These are phyloP conservation scores for Dendryphion nanum DNA, from an alignment of 2,329 filamentous ascomycete species.

Conservation along the genomic window DNA sequence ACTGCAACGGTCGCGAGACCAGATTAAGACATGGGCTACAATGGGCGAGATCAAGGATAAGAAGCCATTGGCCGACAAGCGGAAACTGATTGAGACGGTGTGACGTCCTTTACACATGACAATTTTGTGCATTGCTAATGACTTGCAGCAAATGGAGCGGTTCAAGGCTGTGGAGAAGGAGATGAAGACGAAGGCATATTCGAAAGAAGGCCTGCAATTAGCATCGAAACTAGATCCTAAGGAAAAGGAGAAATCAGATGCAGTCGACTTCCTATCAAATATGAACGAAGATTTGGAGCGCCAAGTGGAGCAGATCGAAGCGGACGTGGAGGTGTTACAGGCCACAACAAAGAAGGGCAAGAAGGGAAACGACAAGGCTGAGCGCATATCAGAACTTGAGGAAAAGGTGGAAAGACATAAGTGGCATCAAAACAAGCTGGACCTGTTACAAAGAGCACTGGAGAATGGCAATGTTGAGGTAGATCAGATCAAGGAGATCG, in stretches of 20 bases:
- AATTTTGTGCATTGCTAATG: constrained; percentile 38
- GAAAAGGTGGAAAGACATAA: constrained; percentile 86
- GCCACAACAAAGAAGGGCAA: constrained; percentile 94
- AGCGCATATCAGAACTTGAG: constrained; percentile 85
- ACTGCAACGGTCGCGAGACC: constrained; percentile 91
- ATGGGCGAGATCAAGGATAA: constrained; percentile 99
- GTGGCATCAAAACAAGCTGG: constrained; percentile 91
- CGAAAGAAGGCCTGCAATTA: constrained; percentile 92
- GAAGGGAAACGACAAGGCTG: constrained; percentile 71
- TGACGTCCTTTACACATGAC: constrained; percentile 24
- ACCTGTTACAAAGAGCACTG: constrained; percentile 82
- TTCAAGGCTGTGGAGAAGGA: constrained; percentile 99
- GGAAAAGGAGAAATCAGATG: constrained; percentile 89
- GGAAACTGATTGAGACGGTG: constrained; percentile 97
- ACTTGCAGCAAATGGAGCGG: constrained; percentile 88
- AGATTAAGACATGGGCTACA: constrained; percentile 99
- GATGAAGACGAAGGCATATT: constrained; percentile 99
- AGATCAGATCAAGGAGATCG: constrained; percentile 81
- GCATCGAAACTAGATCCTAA: constrained; percentile 95
- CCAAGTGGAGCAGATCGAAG: constrained; percentile 90
- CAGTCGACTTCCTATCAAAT: constrained; percentile 77
- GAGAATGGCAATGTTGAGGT: constrained; percentile 91
- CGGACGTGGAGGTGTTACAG: constrained; percentile 82
- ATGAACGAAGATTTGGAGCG: constrained; percentile 92
- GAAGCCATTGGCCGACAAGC: constrained; percentile 86